These are phyloP conservation scores for Dendrocalamus sinicus DNA, from an alignment of 176 grass and related monocot species.

Conservation along the genomic window DNA sequence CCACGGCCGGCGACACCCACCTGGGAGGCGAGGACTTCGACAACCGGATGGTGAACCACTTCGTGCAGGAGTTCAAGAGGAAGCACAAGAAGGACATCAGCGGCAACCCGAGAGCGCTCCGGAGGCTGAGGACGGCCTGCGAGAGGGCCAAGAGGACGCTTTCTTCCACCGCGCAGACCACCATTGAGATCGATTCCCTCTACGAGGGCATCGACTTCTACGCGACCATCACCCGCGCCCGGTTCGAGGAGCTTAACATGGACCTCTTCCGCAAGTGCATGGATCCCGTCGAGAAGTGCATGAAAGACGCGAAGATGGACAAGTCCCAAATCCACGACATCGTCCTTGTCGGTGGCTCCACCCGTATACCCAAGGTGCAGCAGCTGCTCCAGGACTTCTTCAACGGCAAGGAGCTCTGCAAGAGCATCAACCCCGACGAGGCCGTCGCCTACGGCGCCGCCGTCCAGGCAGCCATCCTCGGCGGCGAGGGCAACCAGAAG, in stretches of 20 bases:
- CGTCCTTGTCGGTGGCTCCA: constrained; percentile 76
- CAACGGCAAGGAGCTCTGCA: constrained; percentile 86
- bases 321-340: constrained; percentile 70
- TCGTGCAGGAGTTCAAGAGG: constrained; percentile 73
- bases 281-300: constrained; percentile 79
- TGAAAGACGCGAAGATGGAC: constrained; percentile 77
- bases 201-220: constrained; percentile 80
- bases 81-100: constrained; percentile 90
- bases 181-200: constrained; percentile 72
- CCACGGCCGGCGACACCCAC: constrained; percentile 67
- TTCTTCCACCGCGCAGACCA: constrained; percentile 73
- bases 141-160: constrained; percentile 83
- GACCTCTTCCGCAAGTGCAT: constrained; percentile 84
- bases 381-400: constrained; percentile 81
- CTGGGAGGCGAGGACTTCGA: constrained; percentile 93
- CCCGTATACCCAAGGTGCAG: constrained; percentile 82
- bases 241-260: constrained; percentile 84
- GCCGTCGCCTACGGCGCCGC: constrained; percentile 82
- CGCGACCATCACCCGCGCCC: constrained; percentile 64
- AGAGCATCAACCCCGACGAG: constrained; percentile 93
- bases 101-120: constrained; percentile 66
- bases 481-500: constrained; percentile 73
- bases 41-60: constrained; percentile 81
- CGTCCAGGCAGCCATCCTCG: constrained; percentile 72
- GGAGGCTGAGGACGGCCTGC: constrained; percentile 63